Evolutionary conservation across 177 flowering plant species (phyloP).

Genomic region (Telopea speciosissima): DNA sequence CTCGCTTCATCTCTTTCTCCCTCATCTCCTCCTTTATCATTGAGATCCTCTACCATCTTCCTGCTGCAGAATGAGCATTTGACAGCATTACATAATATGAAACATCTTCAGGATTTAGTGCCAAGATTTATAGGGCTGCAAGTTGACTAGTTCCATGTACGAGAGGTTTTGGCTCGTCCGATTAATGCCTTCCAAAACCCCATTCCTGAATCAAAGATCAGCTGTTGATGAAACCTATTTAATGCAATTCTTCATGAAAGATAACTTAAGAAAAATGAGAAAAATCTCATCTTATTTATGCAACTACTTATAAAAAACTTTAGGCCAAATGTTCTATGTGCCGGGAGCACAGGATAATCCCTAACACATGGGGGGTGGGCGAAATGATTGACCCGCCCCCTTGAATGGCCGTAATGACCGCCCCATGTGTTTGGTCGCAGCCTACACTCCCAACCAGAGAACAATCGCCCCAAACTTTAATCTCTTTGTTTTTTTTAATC

Average conservation of each 20-base stretch:
- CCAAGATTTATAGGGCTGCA: constrained; percentile 41
- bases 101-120: constrained; percentile 61
- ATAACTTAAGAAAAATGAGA: too few relatives aligned
- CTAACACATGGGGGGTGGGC: too few relatives aligned
- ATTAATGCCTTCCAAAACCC: constrained; percentile 87
- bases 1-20: neutral
- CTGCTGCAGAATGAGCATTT: constrained; percentile 65
- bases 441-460: too few relatives aligned
- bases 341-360: too few relatives aligned
- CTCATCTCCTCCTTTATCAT: constrained; percentile 49
- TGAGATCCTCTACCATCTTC: constrained; percentile 48
- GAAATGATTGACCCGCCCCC: too few relatives aligned
- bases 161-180: constrained; percentile 59
- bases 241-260: constrained; percentile 2
- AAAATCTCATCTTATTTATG: too few relatives aligned
- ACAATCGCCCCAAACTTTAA: too few relatives aligned
- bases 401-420: too few relatives aligned
- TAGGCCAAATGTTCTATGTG: too few relatives aligned
- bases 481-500: too few relatives aligned
- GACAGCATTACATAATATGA: constrained; percentile 74
- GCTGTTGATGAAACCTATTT: constrained; percentile 32
- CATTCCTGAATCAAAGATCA: constrained; percentile 70
- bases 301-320: too few relatives aligned
- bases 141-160: constrained; percentile 44
- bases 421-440: too few relatives aligned